These are phyloP conservation scores for Dimocarpus longan DNA, from an alignment of 345 rosid species.

Conservation along the genomic window DNA sequence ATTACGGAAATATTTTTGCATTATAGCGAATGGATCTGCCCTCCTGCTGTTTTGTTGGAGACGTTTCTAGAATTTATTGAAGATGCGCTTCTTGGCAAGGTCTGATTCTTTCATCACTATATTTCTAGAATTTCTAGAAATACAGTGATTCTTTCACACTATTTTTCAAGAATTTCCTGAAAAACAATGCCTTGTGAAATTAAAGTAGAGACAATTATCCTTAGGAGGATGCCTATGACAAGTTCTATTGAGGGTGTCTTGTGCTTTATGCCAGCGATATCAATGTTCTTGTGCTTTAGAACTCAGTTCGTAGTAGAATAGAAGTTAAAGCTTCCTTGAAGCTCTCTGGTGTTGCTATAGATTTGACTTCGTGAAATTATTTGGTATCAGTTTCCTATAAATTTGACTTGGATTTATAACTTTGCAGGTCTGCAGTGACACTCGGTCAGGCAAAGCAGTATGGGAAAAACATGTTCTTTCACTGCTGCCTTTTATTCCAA, in stretches of 20 bases:
- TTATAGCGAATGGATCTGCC: conserved; percentile 56
- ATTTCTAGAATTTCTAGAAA: not conserved
- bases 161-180: no score
- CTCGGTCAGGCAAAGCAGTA: conserved; percentile 40
- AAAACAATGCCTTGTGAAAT: not conserved
- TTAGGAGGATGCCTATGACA: not conserved
- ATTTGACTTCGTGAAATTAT: not conserved
- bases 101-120: conserved; percentile 34
- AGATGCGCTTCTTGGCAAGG: conserved; percentile 72
- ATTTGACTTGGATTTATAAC: conserved; percentile 16
- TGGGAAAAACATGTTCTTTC: conserved; percentile 49
- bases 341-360: not conserved
- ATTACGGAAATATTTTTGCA: conserved; percentile 68
- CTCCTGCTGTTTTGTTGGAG: conserved; percentile 48
- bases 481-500: conserved; percentile 68
- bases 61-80: conserved; percentile 64
- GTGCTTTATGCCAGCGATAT: not conserved
- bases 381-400: conserved; percentile 8
- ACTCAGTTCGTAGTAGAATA: not conserved
- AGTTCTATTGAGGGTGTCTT: not conserved
- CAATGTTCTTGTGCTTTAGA: not conserved
- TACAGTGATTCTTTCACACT: not conserved
- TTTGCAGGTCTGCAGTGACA: conserved; percentile 50
- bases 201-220: not conserved
- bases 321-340: not conserved